A percentile compares a stretch with the other conserved stretches of the same genome.
phyloP scores from a whole-genome alignment of 2,329 filamentous ascomycete genomes.

The Penicillium sp. region DNA sequence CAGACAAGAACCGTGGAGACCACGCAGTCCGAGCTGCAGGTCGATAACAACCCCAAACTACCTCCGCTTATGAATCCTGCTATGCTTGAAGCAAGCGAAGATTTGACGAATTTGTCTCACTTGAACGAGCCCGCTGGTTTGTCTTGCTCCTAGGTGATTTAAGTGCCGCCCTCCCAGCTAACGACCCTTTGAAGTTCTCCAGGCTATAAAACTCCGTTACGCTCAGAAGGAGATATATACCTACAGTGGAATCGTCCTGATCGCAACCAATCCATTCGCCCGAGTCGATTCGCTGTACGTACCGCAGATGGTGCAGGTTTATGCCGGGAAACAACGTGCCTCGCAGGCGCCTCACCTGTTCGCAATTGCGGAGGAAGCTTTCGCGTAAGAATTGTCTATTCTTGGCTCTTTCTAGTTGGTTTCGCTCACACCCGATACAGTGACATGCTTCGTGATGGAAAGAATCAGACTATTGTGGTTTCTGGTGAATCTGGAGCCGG shows the following conservation, averaged over 20 bases:
- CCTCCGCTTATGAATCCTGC: constrained; percentile 97
- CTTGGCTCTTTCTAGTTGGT: background rate
- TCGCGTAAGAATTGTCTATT: constrained; percentile 64
- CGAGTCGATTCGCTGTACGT: constrained; percentile 97
- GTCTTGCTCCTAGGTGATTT: constrained; percentile 23
- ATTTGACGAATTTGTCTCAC: constrained; percentile 95
- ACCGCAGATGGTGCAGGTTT: constrained; percentile 99
- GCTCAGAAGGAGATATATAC: constrained; percentile 99
- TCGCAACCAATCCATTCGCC: constrained; percentile 97
- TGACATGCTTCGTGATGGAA: constrained; percentile 93
- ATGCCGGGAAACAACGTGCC: constrained; percentile 92
- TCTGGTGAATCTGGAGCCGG: constrained; percentile 98
- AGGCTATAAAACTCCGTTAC: constrained; percentile 96
- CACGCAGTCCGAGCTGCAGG: constrained; percentile 70
- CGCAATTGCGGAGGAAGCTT: constrained; percentile 97
- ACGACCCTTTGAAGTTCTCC: constrained; percentile 64
- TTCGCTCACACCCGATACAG: constrained; percentile 52
- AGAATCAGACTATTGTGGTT: constrained; percentile 98
- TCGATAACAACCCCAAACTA: constrained; percentile 71
- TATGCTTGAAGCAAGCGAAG: constrained; percentile 97
- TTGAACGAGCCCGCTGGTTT: constrained; percentile 95
- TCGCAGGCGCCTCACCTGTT: constrained; percentile 98
- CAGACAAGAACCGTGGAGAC: constrained; percentile 79
- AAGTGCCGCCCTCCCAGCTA: constrained; percentile 14
- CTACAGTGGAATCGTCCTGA: constrained; percentile 97